These are phyloP conservation scores for Boechera divaricarpa DNA, from an alignment of 345 rosid genomes.

Conservation along the genomic window DNA sequence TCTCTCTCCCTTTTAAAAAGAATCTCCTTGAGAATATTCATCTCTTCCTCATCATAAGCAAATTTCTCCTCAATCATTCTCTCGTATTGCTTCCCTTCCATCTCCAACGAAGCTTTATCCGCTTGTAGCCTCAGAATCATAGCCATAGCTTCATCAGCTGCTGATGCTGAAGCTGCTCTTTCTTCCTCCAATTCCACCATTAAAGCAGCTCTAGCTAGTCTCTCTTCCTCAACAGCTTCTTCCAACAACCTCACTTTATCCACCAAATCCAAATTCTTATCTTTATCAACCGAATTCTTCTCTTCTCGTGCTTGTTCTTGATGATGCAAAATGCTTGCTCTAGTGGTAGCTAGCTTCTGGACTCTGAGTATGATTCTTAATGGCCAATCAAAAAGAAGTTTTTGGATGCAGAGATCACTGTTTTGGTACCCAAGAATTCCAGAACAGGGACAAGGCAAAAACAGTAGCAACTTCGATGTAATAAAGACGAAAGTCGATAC, in stretches of 20 bases:
- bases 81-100: slow-evolving; percentile 87
- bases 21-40: slow-evolving; percentile 84
- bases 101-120: slow-evolving; percentile 79
- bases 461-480: slow-evolving; percentile 53
- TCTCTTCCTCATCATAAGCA: slow-evolving; percentile 85
- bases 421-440: slow-evolving; percentile 56
- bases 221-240: slow-evolving; percentile 63
- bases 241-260: slow-evolving; percentile 52
- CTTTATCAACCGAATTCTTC: slow-evolving; percentile 46
- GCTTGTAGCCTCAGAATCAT: slow-evolving; percentile 84
- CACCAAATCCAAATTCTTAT: slow-evolving; percentile 48
- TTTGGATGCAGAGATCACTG: slow-evolving; percentile 43
- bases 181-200: slow-evolving; percentile 75
- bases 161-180: slow-evolving; percentile 81
- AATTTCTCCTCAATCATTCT: slow-evolving; percentile 88
- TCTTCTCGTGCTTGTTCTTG: slow-evolving; percentile 34
- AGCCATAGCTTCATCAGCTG: slow-evolving; percentile 94
- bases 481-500: slow-evolving; percentile 56
- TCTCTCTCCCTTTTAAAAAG: slow-evolving; percentile 76
- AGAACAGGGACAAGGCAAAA: slow-evolving; percentile 69
- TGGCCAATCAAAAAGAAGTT: slow-evolving; percentile 61
- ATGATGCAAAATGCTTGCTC: slow-evolving; percentile 41
- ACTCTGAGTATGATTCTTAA: slow-evolving; percentile 54
- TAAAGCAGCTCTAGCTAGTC: slow-evolving; percentile 54
- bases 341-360: slow-evolving; percentile 54